phyloP scores from a whole-genome alignment of 306 rosid species.

The peach (Prunus persica) region DNA sequence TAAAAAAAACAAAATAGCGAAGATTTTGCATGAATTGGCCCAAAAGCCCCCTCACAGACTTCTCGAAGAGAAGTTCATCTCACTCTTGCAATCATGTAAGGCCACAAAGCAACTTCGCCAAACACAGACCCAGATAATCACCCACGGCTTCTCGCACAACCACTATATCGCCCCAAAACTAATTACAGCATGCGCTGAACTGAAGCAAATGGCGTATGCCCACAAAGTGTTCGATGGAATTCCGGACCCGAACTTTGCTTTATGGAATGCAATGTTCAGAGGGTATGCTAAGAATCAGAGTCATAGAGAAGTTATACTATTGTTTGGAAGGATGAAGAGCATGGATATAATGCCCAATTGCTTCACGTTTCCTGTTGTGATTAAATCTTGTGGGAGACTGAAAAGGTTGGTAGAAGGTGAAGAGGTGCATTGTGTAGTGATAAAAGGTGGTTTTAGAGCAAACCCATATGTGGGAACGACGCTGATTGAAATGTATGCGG shows the following conservation, averaged over 20 bases:
- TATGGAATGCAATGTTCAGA: conserved; percentile 63
- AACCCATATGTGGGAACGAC: conserved; percentile 54
- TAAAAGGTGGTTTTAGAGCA: conserved; percentile 49
- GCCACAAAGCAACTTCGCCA: conserved; percentile 37
- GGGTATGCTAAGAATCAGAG: conserved; percentile 39
- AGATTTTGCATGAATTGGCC: conserved; percentile 15
- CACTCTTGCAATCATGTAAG: conserved; percentile 67
- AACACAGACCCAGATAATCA: conserved; percentile 49
- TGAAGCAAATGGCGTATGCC: conserved; percentile 42
- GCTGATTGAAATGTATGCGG: conserved; percentile 61
- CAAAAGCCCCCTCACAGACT: conserved; percentile 39
- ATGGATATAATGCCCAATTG: conserved; percentile 42
- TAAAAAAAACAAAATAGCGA: conserved; percentile 24
- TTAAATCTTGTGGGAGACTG: conserved; percentile 51
- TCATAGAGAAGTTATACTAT: conserved; percentile 37
- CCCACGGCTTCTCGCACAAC: conserved; percentile 49
- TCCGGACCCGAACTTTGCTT: conserved; percentile 46
- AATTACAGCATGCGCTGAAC: conserved; percentile 34
- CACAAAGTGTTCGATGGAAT: conserved; percentile 52
- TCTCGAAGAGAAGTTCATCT: conserved; percentile 53
- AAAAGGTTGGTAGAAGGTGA: conserved; percentile 54
- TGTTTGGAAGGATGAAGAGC: conserved; percentile 47
- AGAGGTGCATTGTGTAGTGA: conserved; percentile 50
- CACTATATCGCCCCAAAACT: conserved; percentile 46
- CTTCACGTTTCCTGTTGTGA: conserved; percentile 61